Base-by-base conservation (phyloP, 805 yeast species). In the Ogataea glucozyma region DNA sequence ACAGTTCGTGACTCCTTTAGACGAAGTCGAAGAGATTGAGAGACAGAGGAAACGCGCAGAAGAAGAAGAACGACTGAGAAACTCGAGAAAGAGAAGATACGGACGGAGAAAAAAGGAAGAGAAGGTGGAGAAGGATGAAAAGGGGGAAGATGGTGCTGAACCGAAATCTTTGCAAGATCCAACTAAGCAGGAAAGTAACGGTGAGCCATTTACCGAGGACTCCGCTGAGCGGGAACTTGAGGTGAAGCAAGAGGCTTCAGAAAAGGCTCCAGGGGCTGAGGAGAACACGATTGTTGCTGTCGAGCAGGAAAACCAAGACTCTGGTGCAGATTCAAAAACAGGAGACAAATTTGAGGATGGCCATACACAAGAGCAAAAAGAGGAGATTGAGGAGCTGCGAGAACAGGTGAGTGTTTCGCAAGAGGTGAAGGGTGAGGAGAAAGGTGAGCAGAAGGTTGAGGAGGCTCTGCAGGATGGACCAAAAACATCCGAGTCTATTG, bases 1-100 rank as follows among this genome's bases (percentile, higher is more conserved):
- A n/a, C 64, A 70, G 14, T 71, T 60, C 27, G 74, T 86, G 2
- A 72, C 84, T 0, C 89, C 95, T 0, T 52, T 69, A 1, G 85
- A 82, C 52, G 93, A 85, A 52, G 62, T 79, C 7, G 74, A 72
- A 35, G 74, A 73, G 44, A 39, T 51, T 9, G 66, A 71, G 46
- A 69, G 69, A 16, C 49, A 61, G 12, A 61, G 59, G 31, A 40
- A 46, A 21, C 43, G 64, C 47, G 37, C 65, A 65, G 67, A 52
- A 46, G 76, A 72, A 51, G 57, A 56, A 57, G 58, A 53, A 34
- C 14, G 44, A 16, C 40, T 35, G 37, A 46, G 46, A 29, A 52
- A 46, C 26, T 46, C 46, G 5, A 51, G 47, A 48, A 66, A 65
- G 67, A 68, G 73, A 53, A 64, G 74, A 56, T 71, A 71, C 55